These are phyloP conservation scores for Teratosphaeria zuluensis DNA, from an alignment of 2,329 filamentous ascomycete species.

Conservation along the genomic window DNA sequence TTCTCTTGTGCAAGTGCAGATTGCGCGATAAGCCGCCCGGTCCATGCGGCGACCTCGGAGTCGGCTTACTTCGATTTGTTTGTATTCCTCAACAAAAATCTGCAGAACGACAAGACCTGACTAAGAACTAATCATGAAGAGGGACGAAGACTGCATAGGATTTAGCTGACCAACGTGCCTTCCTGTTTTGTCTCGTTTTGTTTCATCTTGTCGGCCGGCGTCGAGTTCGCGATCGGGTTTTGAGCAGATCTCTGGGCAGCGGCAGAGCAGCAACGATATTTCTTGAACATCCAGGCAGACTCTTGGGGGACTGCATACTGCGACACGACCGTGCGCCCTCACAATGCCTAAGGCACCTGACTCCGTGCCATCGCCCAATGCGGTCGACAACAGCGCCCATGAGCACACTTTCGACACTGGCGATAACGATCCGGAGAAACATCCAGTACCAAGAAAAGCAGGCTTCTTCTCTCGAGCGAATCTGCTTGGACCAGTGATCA, in stretches of 20 bases:
- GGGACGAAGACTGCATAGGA: neutral
- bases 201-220: neutral
- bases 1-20: neutral
- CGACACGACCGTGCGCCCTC: no score
- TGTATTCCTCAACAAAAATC: neutral
- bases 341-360: slow-evolving; percentile 2
- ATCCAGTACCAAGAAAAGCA: slow-evolving; percentile 5
- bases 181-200: neutral
- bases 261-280: neutral
- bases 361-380: slow-evolving; percentile 3
- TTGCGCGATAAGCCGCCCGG: neutral
- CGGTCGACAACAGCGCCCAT: slow-evolving; percentile 5
- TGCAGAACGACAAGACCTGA: neutral
- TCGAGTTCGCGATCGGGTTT: neutral
- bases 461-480: slow-evolving; percentile 17
- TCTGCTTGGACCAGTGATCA: slow-evolving; percentile 21
- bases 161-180: neutral
- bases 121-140: neutral
- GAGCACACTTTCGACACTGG: slow-evolving; percentile 2
- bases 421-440: slow-evolving; percentile 6
- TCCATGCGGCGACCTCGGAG: neutral
- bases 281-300: neutral
- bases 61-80: neutral
- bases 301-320: no score
- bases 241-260: neutral